Conservation (phyloP, 164 flowering plant species). For the Annona cherimola region DNA sequence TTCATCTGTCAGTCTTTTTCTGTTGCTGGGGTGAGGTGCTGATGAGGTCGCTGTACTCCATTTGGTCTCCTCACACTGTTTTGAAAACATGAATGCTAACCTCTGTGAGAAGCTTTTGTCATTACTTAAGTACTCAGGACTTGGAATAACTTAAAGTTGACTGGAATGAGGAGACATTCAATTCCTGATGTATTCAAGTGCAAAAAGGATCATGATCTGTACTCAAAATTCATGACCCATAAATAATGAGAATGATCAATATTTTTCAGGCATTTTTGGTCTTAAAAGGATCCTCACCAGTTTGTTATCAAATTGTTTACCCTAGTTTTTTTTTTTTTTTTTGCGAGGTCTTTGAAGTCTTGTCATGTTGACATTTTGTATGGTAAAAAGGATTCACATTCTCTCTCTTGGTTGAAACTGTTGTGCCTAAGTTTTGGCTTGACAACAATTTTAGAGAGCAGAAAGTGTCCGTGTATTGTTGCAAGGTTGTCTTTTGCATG, state of each 20-base stretch:
- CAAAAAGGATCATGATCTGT: neutral
- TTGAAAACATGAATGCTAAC: neutral
- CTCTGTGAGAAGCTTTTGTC: neutral
- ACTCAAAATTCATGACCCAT: neutral
- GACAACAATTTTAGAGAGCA: too few relatives aligned
- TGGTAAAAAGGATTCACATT: neutral
- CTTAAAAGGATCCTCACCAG: neutral
- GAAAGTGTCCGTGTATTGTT: too few relatives aligned
- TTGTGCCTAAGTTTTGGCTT: too few relatives aligned
- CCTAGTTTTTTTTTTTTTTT: neutral
- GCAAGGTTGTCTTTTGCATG: too few relatives aligned
- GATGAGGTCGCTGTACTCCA: neutral
- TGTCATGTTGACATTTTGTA: neutral
- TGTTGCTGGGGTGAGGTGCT: neutral
- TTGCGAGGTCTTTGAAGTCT: neutral
- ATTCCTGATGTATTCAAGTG: neutral
- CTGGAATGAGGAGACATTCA: neutral
- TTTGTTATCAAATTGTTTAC: too few relatives aligned
- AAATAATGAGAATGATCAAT: neutral
- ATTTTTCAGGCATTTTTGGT: neutral
- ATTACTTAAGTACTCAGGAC: neutral
- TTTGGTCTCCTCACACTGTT: neutral
- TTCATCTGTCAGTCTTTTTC: neutral
- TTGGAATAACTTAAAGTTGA: neutral
- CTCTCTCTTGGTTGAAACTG: neutral